Evolutionary conservation across 2,329 filamentous ascomycete genomes (phyloP).

Genomic region (Gnomoniopsis sp.): DNA sequence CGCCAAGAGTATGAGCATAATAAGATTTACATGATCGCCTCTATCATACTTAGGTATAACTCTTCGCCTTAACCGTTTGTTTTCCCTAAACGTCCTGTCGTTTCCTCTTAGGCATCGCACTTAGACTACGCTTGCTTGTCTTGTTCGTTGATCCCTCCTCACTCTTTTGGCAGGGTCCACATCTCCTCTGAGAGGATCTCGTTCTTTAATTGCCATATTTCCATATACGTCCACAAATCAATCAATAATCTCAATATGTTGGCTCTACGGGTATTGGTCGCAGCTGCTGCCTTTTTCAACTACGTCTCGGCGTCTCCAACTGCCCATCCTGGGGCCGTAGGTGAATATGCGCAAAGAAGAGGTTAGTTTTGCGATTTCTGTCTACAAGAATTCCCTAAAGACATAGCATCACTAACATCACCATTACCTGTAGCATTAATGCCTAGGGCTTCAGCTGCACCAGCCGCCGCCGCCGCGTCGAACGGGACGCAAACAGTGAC

Average conservation of each 20-base stretch:
- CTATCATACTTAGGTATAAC: neutral
- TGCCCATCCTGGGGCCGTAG: neutral
- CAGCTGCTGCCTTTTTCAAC: neutral
- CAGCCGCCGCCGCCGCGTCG: neutral
- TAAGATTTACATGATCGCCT: neutral
- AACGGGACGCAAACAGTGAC: neutral
- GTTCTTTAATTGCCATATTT: neutral
- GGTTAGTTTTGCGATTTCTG: neutral
- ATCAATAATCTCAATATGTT: neutral
- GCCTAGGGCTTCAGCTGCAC: neutral
- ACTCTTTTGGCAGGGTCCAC: neutral
- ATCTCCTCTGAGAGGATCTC: neutral
- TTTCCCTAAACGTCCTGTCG: neutral
- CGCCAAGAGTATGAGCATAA: neutral
- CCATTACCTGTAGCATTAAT: neutral
- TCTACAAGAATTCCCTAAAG: neutral
- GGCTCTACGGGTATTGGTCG: neutral
- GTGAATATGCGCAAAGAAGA: neutral
- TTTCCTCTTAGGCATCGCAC: no score
- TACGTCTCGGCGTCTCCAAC: neutral
- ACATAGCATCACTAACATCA: neutral
- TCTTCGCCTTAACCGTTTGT: neutral
- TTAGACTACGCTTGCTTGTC: neutral
- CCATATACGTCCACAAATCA: neutral
- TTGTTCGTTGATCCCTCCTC: neutral